A percentile compares a stretch with the other conserved stretches of the same genome.
Conservation (phyloP, 805 yeast species). For the Myxozyma udenii region DNA sequence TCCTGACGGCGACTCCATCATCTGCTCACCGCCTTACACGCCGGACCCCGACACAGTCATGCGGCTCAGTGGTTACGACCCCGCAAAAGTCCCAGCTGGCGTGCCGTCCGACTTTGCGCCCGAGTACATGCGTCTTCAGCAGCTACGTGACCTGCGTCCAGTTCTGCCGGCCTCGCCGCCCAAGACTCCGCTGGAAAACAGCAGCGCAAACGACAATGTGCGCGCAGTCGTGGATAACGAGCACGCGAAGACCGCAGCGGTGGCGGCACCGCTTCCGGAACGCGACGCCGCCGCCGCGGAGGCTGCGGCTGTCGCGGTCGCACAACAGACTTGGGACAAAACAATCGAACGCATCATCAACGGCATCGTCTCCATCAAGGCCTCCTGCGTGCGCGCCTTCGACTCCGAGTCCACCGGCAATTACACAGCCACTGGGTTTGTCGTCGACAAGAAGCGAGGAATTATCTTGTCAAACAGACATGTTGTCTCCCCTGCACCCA, state of each 20-base stretch:
- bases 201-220: constrained; percentile 8
- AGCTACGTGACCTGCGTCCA: background rate
- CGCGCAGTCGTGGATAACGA: constrained; percentile 1
- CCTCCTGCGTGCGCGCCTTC: constrained; percentile 27
- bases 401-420: constrained; percentile 28
- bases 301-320: constrained; percentile 7
- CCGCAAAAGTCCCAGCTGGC: background rate
- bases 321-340: constrained; percentile 22
- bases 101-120: background rate
- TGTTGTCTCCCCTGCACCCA: constrained; percentile 28
- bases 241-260: background rate
- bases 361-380: constrained; percentile 29
- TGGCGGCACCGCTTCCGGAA: background rate
- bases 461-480: constrained; percentile 28
- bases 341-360: constrained; percentile 27
- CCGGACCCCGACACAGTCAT: constrained; percentile 28
- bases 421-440: constrained; percentile 30
- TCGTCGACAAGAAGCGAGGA: constrained; percentile 27
- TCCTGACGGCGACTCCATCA: no score
- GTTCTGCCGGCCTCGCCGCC: background rate
- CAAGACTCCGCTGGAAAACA: no score
- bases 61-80: constrained; percentile 8
- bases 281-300: constrained; percentile 1
- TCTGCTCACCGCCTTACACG: constrained; percentile 22
- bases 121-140: constrained; percentile 1